Evolutionary conservation across 257 asterid genomes (phyloP), one percentile per base, ranked within the genome.

Genomic region (Thymus quinquecostatus): DNA sequence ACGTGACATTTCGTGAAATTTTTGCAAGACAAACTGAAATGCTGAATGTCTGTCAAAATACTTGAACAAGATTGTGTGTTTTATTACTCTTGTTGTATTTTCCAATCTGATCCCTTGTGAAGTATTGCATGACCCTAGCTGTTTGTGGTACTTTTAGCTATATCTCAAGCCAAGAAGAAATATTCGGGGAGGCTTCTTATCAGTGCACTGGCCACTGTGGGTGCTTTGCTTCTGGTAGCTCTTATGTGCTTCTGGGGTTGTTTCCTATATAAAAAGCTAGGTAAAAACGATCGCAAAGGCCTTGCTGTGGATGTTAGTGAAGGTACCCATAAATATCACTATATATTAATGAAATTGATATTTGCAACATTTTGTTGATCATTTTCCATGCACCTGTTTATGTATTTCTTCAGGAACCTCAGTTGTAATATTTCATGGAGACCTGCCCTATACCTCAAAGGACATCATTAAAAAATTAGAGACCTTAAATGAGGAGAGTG

Each of bases 161-260:
- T 82, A 80, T 71, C 62, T 68, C 87, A 83, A 80, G 79, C 81
- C 64, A 87, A 80, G 83, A 91, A 82, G 84, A 90, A 79, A 61
- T 71, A 71, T 77, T 85, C 93, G 29, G 96, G 88, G 34, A 84
- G 84, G 71, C 86, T 91, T 69, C 95, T 89, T 34, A 86, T 91
- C 75, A 88, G 95, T 83, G 92, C 97, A 51, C 80, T 87, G 73
- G 97, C 96, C 73, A 91, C 97, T 66, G 88, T 91, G 57, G 96
- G 95, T 62, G 98, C 96, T 14, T 80, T 92, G 81, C 97, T 92
- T 81, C 83, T 90, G 82, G 95, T 92, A 48, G 98, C 97, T 72
- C 90, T 92, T 11, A 90, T 92, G 96, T 92, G 98, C 80, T 92
- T 84, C 89, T 90, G 98, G 95, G 97, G 97, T 32, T 92, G 98